Evolutionary conservation across 345 rosid genomes (phyloP).

Genomic region (Durio zibethinus): DNA sequence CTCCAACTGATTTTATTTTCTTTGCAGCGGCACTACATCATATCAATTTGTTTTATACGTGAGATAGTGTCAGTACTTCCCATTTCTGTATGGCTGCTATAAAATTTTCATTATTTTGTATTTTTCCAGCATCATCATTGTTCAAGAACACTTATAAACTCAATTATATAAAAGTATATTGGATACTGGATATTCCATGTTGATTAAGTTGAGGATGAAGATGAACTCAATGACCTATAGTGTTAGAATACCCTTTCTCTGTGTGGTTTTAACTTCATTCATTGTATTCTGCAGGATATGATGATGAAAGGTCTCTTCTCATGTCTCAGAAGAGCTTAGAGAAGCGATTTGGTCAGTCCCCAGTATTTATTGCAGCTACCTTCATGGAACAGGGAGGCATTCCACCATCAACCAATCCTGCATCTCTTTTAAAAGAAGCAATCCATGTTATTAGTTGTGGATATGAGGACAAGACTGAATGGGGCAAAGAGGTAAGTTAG

Average conservation of each 20-base stretch:
- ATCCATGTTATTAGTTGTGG: conserved; percentile 99
- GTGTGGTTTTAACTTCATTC: conserved; percentile 9
- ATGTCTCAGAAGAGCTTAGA: conserved; percentile 97
- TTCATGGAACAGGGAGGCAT: conserved; percentile 98
- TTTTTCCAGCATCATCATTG: background rate
- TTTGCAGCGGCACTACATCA: background rate
- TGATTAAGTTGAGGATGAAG: conserved; percentile 9
- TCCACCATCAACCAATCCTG: conserved; percentile 96
- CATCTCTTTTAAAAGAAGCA: conserved; percentile 90
- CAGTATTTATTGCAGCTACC: conserved; percentile 96
- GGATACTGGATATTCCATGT: background rate
- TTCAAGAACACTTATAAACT: background rate
- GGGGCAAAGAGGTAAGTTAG: conserved; percentile 92
- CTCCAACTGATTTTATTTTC: background rate
- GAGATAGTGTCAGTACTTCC: background rate
- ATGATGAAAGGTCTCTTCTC: conserved; percentile 94
- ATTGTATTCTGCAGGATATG: conserved; percentile 72
- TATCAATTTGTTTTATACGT: background rate
- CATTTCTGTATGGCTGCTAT: background rate
- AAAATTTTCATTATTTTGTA: background rate
- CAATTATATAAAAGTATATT: background rate
- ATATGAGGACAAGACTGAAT: conserved; percentile 97
- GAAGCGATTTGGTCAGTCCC: conserved; percentile 99
- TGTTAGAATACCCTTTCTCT: background rate
- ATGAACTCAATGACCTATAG: background rate